Base-by-base conservation (phyloP, 1,139 yeast genomes). In the Kurtzmaniella quercitrusa region DNA sequence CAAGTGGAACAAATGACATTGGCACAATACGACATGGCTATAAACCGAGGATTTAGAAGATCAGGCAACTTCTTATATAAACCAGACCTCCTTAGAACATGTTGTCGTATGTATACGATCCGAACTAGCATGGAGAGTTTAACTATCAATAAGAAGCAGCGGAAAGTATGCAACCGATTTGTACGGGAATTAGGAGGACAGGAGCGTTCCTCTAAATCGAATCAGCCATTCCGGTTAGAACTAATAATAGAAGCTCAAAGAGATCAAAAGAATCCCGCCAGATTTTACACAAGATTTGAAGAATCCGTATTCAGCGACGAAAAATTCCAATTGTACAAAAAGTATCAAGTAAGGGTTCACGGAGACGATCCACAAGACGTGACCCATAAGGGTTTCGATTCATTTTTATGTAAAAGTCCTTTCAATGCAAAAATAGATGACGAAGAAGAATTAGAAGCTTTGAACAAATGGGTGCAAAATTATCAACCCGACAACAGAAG, bases 91-190 rank as follows among this genome's bases (percentile, higher is more conserved):
- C 57, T 84, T 28, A 61, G 88, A 30, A 78, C 79, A 35, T 91
- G 98, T 56, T 91, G 98, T 55, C 74, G 93, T n/a, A 73, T 82
- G 57, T 88, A 80, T 56, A 85, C 96, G 0, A 87, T 89, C 22
- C 62, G 97, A 42, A 81, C 95, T 1, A 71, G 67, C 34, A 61
- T 75, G 30, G 55, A 55, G 0, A 54, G 60, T 34, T 71, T 81
- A 50, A 66, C 69, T 40, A 60, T 84, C 11, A 63, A 71, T 22
- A 88, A 87, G 56, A 91, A 85, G 40, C 84, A 82, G 45, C 72
- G 91, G 34, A 80, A 82, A 49, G 72, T 75, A 3, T 58, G 88
- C 4, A 85, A 84, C 53, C 68, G 84, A 48, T 86, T 87, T 53
- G 71, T 75, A 33, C 69, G 75, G 30, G 71, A 59, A 26, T 62